Evolutionary conservation across 306 rosid genomes (phyloP), one percentile per base, ranked within the genome.

Genomic region (Fragaria ananassa): DNA sequence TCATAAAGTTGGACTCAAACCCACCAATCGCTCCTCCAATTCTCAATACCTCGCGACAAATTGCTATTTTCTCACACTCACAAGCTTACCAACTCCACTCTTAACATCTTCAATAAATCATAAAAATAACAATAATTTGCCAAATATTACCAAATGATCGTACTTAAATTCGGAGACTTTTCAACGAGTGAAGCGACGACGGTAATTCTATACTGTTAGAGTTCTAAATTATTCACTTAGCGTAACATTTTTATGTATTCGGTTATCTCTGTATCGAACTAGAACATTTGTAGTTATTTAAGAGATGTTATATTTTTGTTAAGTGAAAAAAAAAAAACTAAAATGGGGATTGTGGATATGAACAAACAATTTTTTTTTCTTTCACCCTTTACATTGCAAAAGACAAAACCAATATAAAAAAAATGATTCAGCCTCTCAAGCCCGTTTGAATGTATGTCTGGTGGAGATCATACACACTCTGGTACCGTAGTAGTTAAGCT

Each of bases 31-130:
- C 37, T 47, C 76, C 65, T 60, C 63, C 69, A 62, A 31, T 10
- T 65, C 58, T 76, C 75, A 81, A 57, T 63, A 23, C 81, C 85
- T 81, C 89, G 74, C 80, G 87, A 78, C 15, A 68, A 10, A 47
- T 21, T 56, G 13, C 4, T 21, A 8, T 8, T 0, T 7, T 54
- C 23, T 8, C 53, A 78, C 42, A 44, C 29, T 35, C 46, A 18
- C 57, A 1, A 70, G 65, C 44, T 31, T 70, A 57, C 83, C 88
- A 70, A 74, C 72, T 77, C n/a, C 39, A n/a, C 10, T 47, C 41
- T 18, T 18, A 60, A 71, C 79, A 13, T 71, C 87, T 74, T 61
- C 34, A 45, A 68, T 50, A 44, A 4, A 19, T 7, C 57, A 1
- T 6, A 39, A 72, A 25, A 2, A 8, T 42, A 1, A 47, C 8